phyloP scores from a whole-genome alignment of 2,329 filamentous ascomycete species.

The Gremmenia infestans region DNA sequence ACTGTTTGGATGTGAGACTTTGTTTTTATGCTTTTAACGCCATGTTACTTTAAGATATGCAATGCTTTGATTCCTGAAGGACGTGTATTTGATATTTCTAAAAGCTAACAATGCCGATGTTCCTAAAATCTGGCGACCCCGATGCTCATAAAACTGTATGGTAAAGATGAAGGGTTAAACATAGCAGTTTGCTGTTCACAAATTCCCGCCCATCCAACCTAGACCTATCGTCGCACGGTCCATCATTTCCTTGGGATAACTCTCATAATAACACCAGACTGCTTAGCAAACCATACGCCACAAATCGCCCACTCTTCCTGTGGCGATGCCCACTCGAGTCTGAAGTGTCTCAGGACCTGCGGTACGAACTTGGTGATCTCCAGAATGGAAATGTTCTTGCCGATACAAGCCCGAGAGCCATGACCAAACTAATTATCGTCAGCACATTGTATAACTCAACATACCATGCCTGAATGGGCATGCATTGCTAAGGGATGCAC shows the following conservation, averaged over 20 bases:
- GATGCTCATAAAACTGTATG: too few relatives aligned
- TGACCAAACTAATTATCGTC: slow-evolving; percentile 31
- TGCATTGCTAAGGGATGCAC: not conserved
- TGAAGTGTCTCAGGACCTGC: slow-evolving; percentile 16
- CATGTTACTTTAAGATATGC: too few relatives aligned
- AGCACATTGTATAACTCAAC: too few relatives aligned
- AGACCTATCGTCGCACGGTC: not conserved
- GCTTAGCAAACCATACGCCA: not conserved
- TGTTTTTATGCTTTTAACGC: too few relatives aligned
- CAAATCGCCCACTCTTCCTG: not conserved
- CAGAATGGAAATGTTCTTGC: slow-evolving; percentile 36
- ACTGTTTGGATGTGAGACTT: too few relatives aligned
- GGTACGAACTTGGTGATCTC: slow-evolving; percentile 39
- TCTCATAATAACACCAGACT: not conserved
- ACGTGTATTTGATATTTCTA: too few relatives aligned
- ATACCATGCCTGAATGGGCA: not conserved
- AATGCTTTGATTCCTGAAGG: too few relatives aligned
- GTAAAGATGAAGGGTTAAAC: too few relatives aligned
- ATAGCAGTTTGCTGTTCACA: too few relatives aligned
- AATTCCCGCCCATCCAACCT: too few relatives aligned
- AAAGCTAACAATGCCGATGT: too few relatives aligned
- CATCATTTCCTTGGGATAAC: not conserved
- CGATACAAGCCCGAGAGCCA: slow-evolving; percentile 35
- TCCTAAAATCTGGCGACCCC: too few relatives aligned
- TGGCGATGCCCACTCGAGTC: not conserved